A percentile compares a stretch with the other conserved stretches of the same genome.
These are phyloP conservation scores for Sanghuangporus weigelae DNA, from an alignment of 1,284 basidiomycete genomes.

Conservation along the genomic window DNA sequence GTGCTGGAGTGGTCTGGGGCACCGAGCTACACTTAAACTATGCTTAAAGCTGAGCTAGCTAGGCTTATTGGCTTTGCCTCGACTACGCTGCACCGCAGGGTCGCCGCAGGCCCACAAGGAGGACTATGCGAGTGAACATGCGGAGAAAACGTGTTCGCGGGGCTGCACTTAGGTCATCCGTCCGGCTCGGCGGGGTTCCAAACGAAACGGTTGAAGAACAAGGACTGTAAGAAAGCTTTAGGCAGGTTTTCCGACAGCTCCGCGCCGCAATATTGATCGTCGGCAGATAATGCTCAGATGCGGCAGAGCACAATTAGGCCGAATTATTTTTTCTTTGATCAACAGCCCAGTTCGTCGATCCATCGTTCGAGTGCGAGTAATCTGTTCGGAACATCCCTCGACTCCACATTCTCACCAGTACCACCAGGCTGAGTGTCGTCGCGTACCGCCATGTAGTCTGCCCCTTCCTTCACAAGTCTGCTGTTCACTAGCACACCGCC, in stretches of 20 bases:
- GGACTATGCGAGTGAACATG: constrained; percentile 12
- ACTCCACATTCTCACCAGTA: neutral
- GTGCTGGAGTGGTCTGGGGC: neutral
- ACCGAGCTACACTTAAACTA: neutral
- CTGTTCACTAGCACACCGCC: constrained; percentile 29
- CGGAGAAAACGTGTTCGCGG: constrained; percentile 15
- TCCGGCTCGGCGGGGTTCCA: constrained; percentile 3
- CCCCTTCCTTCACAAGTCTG: constrained; percentile 34
- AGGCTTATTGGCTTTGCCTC: constrained; percentile 1
- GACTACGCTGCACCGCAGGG: neutral
- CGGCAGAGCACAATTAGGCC: neutral
- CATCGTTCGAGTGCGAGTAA: constrained; percentile 6
- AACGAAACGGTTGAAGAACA: neutral
- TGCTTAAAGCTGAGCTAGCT: neutral
- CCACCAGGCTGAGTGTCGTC: neutral
- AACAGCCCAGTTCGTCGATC: constrained; percentile 16
- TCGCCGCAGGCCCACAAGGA: constrained; percentile 1
- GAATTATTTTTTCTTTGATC: neutral
- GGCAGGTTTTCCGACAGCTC: neutral
- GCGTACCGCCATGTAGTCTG: constrained; percentile 16
- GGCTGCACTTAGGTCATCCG: constrained; percentile 10
- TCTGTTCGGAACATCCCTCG: neutral
- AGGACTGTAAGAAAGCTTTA: neutral
- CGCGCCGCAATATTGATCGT: neutral
- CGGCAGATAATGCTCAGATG: neutral